These are phyloP conservation scores for Danielozyma ontarioensis DNA, from an alignment of 805 yeast genomes.

Conservation along the genomic window DNA sequence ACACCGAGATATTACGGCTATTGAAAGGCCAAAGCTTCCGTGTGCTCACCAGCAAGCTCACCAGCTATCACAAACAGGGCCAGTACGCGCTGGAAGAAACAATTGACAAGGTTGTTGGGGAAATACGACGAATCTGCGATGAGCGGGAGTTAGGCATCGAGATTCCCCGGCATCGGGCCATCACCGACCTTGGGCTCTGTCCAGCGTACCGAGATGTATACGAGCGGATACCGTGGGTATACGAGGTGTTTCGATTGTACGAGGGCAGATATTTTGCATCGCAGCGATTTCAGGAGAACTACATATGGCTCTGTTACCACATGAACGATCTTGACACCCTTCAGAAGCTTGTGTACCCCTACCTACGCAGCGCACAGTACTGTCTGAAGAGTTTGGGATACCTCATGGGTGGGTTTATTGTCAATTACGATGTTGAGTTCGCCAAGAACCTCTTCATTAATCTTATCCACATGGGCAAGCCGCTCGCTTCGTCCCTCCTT, in stretches of 20 bases:
- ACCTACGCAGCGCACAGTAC: constrained; percentile 14
- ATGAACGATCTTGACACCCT: constrained; percentile 23
- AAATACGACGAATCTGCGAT: constrained; percentile 3
- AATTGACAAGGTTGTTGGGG: constrained; percentile 9
- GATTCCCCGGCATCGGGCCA: constrained; percentile 7
- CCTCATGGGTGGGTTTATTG: constrained; percentile 23
- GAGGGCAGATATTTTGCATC: constrained; percentile 8
- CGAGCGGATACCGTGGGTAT: constrained; percentile 16
- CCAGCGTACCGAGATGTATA: constrained; percentile 5
- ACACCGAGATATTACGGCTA: constrained; percentile 9
- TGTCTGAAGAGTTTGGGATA: constrained; percentile 23
- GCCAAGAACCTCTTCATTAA: constrained; percentile 22
- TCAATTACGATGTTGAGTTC: constrained; percentile 28
- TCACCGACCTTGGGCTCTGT: constrained; percentile 6
- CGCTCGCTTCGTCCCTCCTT: constrained; percentile 19
- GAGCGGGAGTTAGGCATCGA: constrained; percentile 8
- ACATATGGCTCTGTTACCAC: constrained; percentile 34
- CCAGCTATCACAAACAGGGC: constrained; percentile 4
- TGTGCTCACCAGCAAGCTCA: constrained; percentile 6
- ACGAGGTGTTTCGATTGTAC: constrained; percentile 15
- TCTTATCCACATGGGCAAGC: constrained; percentile 15
- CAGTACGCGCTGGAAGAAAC: constrained; percentile 4
- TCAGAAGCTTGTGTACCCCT: constrained; percentile 14
- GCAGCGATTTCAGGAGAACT: constrained; percentile 17
- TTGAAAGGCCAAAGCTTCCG: constrained; percentile 6